Percentiles rank a stretch among this genome's conserved stretches.
Conservation (phyloP, 2,329 filamentous ascomycete species). For the Xylariomycetidae sp. region DNA sequence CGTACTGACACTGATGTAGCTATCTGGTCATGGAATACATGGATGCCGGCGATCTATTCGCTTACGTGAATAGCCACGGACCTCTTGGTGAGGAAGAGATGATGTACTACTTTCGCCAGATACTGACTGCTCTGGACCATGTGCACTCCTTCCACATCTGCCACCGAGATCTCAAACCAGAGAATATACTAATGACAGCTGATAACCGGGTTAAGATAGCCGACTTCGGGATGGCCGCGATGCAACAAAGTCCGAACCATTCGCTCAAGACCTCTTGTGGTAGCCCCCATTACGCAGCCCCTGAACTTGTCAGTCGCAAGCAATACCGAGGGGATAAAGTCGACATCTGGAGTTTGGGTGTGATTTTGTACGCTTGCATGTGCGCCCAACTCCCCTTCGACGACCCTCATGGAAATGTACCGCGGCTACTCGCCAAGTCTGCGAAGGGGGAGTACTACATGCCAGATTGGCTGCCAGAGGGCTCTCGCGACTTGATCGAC, state of each 20-base stretch:
- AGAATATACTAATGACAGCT: slow-evolving; percentile 84
- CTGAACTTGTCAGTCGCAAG: slow-evolving; percentile 69
- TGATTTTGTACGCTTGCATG: slow-evolving; percentile 84
- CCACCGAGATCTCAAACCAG: slow-evolving; percentile 92
- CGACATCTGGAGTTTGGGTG: slow-evolving; percentile 91
- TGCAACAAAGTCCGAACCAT: slow-evolving; percentile 73
- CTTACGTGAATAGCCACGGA: slow-evolving; percentile 71
- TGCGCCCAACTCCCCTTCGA: slow-evolving; percentile 82
- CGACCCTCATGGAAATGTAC: slow-evolving; percentile 47
- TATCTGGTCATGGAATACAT: slow-evolving; percentile 95
- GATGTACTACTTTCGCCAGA: slow-evolving; percentile 83
- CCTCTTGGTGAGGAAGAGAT: slow-evolving; percentile 74
- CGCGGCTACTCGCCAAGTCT: slow-evolving; percentile 55
- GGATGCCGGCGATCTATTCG: slow-evolving; percentile 72
- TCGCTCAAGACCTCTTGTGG: slow-evolving; percentile 86
- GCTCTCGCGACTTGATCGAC: slow-evolving; percentile 72
- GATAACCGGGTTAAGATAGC: slow-evolving; percentile 82
- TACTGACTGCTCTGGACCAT: slow-evolving; percentile 86
- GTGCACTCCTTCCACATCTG: slow-evolving; percentile 94
- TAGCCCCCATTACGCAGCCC: slow-evolving; percentile 93
- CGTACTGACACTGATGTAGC: slow-evolving; percentile 40
- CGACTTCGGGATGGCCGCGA: slow-evolving; percentile 95
- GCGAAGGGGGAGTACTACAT: slow-evolving; percentile 56
- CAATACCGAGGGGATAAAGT: slow-evolving; percentile 76
- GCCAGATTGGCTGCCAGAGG: slow-evolving; percentile 54